These are phyloP conservation scores for Apiotrichum gamsii DNA, from an alignment of 1,284 basidiomycete species.

Conservation along the genomic window DNA sequence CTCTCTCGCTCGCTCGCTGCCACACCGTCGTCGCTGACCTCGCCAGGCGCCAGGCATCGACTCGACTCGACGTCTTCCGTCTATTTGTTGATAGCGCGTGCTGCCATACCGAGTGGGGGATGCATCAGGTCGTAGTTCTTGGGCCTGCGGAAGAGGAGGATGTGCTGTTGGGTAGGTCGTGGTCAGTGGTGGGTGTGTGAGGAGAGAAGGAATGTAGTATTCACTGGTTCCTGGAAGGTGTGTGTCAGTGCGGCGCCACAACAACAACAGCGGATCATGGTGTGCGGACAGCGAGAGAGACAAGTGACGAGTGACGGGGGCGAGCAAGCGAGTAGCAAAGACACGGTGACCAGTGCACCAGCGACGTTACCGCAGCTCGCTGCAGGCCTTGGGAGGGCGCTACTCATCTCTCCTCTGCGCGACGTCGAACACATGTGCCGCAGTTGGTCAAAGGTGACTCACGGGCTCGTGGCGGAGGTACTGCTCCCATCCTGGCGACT, in stretches of 20 bases:
- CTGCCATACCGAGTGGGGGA: constrained; percentile 27
- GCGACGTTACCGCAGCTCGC: background rate
- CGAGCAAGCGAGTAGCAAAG: too few relatives aligned
- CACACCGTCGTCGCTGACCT: background rate
- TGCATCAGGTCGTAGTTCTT: constrained; percentile 40
- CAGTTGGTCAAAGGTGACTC: too few relatives aligned
- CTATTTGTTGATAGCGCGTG: constrained; percentile 27
- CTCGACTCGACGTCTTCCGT: background rate
- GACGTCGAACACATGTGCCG: too few relatives aligned
- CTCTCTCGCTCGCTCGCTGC: too few relatives aligned
- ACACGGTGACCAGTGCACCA: too few relatives aligned
- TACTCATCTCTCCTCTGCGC: too few relatives aligned
- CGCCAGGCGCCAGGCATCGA: background rate
- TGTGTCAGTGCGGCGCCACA: background rate
- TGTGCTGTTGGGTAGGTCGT: constrained; percentile 22
- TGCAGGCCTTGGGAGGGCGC: background rate
- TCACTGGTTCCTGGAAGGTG: constrained; percentile 33
- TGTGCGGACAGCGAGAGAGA: too few relatives aligned
- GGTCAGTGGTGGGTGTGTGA: background rate
- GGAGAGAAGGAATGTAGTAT: background rate
- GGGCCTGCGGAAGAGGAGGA: constrained; percentile 44
- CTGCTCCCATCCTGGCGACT: constrained; percentile 49
- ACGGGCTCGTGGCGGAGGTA: constrained; percentile 49
- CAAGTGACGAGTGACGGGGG: too few relatives aligned
- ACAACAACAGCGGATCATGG: too few relatives aligned